A percentile compares a stretch with the other conserved stretches of the same genome.
Conservation (phyloP, 305 asterid species). For the Lippia alba region DNA sequence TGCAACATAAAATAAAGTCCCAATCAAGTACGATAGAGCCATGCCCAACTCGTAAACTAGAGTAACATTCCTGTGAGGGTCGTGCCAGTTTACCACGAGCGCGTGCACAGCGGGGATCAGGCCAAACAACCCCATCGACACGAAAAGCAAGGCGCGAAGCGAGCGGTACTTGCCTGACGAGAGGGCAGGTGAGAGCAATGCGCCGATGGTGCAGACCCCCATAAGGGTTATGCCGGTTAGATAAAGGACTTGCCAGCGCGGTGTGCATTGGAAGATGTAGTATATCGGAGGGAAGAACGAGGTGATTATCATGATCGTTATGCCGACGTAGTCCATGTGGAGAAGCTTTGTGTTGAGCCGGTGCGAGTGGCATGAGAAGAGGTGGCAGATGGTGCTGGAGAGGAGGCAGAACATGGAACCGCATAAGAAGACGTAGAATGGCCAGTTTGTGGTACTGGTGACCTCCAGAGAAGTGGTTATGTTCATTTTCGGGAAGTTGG, state of each 20-base stretch:
- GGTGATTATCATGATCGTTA: constrained; percentile 90
- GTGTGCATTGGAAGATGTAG: constrained; percentile 88
- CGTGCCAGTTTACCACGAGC: constrained; percentile 65
- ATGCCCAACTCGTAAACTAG: constrained; percentile 69
- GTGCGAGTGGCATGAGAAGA: constrained; percentile 83
- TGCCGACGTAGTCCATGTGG: constrained; percentile 86
- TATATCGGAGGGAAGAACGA: constrained; percentile 94
- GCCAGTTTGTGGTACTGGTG: constrained; percentile 72
- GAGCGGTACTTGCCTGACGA: constrained; percentile 63
- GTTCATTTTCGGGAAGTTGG: constrained; percentile 36
- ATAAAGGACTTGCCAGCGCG: constrained; percentile 77
- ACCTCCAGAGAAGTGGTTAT: constrained; percentile 40
- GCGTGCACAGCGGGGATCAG: constrained; percentile 77
- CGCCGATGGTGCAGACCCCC: constrained; percentile 66
- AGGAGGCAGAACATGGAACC: constrained; percentile 96
- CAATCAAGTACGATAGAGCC: constrained; percentile 76
- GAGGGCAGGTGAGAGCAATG: constrained; percentile 73
- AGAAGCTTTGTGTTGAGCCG: constrained; percentile 55
- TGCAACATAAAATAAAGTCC: constrained; percentile 66
- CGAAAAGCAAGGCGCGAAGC: constrained; percentile 67
- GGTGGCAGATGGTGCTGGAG: constrained; percentile 86
- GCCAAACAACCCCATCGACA: constrained; percentile 88
- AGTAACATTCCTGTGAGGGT: constrained; percentile 62
- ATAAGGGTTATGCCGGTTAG: constrained; percentile 68
- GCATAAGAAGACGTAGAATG: constrained; percentile 71